These are phyloP conservation scores for Litchi chinensis DNA, from an alignment of 345 rosid genomes.

Conservation along the genomic window DNA sequence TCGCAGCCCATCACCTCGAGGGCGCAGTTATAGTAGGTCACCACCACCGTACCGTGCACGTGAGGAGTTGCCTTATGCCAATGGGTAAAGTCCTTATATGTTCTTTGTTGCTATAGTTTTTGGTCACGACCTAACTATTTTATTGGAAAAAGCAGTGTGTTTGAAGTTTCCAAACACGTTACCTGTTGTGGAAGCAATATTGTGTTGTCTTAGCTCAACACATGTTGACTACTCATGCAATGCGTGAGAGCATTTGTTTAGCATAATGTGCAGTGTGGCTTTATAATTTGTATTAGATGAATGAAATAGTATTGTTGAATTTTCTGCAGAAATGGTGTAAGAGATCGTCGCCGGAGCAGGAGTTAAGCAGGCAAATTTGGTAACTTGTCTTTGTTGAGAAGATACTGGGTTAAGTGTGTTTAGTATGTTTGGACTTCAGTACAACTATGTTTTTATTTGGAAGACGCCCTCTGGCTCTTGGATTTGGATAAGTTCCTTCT, in stretches of 20 bases:
- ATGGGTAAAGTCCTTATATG: constrained; percentile 58
- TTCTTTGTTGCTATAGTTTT: constrained; percentile 4
- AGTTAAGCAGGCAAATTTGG: constrained; percentile 52
- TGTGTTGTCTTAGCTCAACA: not conserved
- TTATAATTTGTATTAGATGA: constrained; percentile 8
- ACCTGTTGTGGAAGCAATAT: not conserved
- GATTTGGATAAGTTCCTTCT: constrained; percentile 73
- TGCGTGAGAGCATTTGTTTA: not conserved
- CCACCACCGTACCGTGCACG: constrained; percentile 73
- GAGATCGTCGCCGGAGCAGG: constrained; percentile 93
- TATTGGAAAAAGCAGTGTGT: not conserved
- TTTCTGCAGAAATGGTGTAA: constrained; percentile 68
- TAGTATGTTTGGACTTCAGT: constrained; percentile 65
- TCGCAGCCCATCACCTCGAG: constrained; percentile 87
- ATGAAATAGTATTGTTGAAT: constrained; percentile 15
- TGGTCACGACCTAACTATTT: not conserved
- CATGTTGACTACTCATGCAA: not conserved
- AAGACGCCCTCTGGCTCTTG: constrained; percentile 56
- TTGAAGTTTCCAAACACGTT: not conserved
- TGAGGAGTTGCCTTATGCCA: constrained; percentile 83
- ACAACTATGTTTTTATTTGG: constrained; percentile 62
- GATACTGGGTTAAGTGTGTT: constrained; percentile 53
- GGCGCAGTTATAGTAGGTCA: constrained; percentile 86
- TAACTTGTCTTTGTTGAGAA: constrained; percentile 24
- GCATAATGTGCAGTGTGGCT: not conserved